Evolutionary conservation across 345 rosid genomes (phyloP).

Genomic region (Hevea brasiliensis): DNA sequence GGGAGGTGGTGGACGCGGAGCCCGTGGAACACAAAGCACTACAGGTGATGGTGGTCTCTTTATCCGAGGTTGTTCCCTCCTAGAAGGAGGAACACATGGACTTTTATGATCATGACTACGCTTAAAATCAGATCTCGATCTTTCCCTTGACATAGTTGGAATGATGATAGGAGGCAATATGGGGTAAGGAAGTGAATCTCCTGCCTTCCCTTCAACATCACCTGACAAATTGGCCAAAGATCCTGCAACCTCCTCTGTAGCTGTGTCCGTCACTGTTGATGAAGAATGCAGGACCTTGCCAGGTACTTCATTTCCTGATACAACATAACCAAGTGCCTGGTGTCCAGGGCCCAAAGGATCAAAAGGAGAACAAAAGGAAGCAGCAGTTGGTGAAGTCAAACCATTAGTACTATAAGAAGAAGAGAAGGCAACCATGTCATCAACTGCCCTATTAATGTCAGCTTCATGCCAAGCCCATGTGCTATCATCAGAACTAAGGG

Average conservation of each 20-base stretch:
- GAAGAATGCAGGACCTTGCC: constrained; percentile 63
- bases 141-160: constrained; percentile 71
- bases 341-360: constrained; percentile 75
- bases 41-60: constrained; percentile 97
- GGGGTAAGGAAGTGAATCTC: constrained; percentile 79
- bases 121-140: constrained; percentile 66
- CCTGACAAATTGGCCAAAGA: constrained; percentile 53
- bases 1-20: constrained; percentile 93
- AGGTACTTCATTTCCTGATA: constrained; percentile 78
- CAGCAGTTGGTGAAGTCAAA: constrained; percentile 89
- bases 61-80: constrained; percentile 81
- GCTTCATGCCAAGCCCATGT: constrained; percentile 98
- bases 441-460: constrained; percentile 90
- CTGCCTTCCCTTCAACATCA: constrained; percentile 68
- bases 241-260: constrained; percentile 65
- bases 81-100: constrained; percentile 71
- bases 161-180: constrained; percentile 88
- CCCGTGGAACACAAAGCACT: constrained; percentile 93
- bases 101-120: constrained; percentile 66
- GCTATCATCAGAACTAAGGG: constrained; percentile 98
- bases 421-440: constrained; percentile 95
- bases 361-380: constrained; percentile 86
- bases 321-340: constrained; percentile 83
- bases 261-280: constrained; percentile 50
- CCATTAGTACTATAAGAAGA: constrained; percentile 92